Conservation (phyloP, 139 green algal genomes). For the Tetradesmus lagerheimii region DNA sequence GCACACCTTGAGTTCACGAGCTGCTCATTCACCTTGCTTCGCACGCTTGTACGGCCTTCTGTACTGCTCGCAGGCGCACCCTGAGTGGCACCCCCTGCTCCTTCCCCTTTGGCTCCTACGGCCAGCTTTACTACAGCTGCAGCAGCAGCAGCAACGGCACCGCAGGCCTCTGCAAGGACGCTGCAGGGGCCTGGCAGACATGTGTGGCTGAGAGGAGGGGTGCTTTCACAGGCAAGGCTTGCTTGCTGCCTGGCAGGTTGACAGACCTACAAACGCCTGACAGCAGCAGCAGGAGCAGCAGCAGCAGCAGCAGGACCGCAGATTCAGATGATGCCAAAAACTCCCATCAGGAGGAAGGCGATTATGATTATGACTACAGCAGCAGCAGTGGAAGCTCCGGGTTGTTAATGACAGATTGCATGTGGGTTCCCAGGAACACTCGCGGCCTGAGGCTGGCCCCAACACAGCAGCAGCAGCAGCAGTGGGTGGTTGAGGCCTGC, state of each 20-base stretch:
- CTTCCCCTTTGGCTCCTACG: slow-evolving; percentile 2
- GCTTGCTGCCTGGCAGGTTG: slow-evolving; percentile 21
- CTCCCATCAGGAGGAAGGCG: not conserved
- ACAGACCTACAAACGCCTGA: not conserved
- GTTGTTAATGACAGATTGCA: slow-evolving; percentile 27
- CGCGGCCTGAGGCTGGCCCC: not conserved
- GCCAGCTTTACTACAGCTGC: slow-evolving; percentile 12
- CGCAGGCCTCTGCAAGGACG: slow-evolving; percentile 11
- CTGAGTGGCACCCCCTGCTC: not conserved
- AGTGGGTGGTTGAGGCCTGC: not conserved
- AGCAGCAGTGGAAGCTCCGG: not conserved
- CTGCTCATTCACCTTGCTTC: not conserved
- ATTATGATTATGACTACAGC: not conserved
- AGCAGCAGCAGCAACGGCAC: slow-evolving; percentile 6
- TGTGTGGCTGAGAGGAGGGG: not conserved
- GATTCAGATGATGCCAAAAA: not conserved
- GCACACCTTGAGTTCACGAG: not conserved
- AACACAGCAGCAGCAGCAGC: slow-evolving; percentile 33
- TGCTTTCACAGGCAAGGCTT: not conserved
- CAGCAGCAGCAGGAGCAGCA: not conserved
- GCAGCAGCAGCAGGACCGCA: too few species aligned
- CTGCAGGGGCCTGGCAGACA: not conserved
- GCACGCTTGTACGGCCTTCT: not conserved
- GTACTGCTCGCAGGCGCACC: not conserved
- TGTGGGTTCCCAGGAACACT: not conserved